These are phyloP conservation scores for Coniochaeta ligniaria DNA, from an alignment of 2,329 filamentous ascomycete genomes.

Conservation along the genomic window DNA sequence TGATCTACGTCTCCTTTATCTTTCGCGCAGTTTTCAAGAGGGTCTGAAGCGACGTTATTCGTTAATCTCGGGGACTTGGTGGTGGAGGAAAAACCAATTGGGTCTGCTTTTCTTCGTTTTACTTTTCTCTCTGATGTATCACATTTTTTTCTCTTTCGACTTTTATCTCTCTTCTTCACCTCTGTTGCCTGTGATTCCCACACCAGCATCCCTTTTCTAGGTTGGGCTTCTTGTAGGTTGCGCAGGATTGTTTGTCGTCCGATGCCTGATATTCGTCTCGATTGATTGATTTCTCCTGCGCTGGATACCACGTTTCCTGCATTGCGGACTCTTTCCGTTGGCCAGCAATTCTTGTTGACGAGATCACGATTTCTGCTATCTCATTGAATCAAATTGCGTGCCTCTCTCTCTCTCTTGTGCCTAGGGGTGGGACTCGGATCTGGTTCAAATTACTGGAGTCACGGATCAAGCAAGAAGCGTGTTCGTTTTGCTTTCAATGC, in stretches of 20 bases:
- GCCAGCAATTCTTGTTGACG: slow-evolving; percentile 8
- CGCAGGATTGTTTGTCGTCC: not conserved
- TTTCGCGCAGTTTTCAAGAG: not conserved
- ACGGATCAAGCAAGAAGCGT: not conserved
- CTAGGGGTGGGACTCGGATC: not conserved
- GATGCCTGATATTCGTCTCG: slow-evolving; percentile 5
- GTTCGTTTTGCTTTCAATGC: not conserved
- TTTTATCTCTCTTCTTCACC: not conserved
- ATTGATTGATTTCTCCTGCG: slow-evolving; percentile 13
- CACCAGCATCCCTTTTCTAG: not conserved
- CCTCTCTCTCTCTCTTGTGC: not conserved
- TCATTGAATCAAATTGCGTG: not conserved
- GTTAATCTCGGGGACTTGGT: not conserved
- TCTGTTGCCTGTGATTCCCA: not conserved
- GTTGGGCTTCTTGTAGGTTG: not conserved
- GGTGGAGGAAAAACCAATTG: slow-evolving; percentile 1
- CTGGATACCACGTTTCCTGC: slow-evolving; percentile 20
- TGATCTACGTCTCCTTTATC: not conserved
- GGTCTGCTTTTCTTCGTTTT: not conserved
- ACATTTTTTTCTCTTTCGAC: not conserved
- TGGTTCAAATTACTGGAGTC: not conserved
- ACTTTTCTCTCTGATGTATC: slow-evolving; percentile 4
- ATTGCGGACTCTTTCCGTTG: slow-evolving; percentile 12
- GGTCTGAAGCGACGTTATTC: not conserved
- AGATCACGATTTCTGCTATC: slow-evolving; percentile 11